Percentiles rank a stretch among this genome's conserved stretches.
Conservation (phyloP, 805 yeast genomes). For the Starmerella davenportii region DNA sequence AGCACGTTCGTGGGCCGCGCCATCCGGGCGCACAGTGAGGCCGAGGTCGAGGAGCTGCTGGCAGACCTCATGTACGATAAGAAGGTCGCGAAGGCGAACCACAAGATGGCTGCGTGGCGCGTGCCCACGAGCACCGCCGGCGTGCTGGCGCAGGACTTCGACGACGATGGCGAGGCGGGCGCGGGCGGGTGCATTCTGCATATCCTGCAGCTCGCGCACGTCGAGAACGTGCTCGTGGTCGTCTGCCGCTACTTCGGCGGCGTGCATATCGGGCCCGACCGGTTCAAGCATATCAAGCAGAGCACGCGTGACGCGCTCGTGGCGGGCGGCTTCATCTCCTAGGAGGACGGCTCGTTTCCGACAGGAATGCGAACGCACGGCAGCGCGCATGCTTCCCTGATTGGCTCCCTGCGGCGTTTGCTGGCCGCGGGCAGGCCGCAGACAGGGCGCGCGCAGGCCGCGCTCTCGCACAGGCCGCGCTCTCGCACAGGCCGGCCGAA, state of each 20-base stretch:
- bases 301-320: constrained; percentile 72
- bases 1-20: constrained; percentile 75
- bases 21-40: constrained; percentile 39
- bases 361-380: no score
- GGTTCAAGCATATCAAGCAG: constrained; percentile 78
- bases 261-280: constrained; percentile 71
- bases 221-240: constrained; percentile 67
- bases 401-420: no score
- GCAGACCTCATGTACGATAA: constrained; percentile 41
- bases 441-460: no score
- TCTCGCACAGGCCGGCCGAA: no score
- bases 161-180: constrained; percentile 94
- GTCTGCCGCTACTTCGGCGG: constrained; percentile 94
- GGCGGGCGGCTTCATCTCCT: constrained; percentile 40
- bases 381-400: no score
- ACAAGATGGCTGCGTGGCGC: constrained; percentile 79
- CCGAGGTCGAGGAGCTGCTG: constrained; percentile 42
- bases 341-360: not conserved
- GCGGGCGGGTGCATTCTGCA: constrained; percentile 82
- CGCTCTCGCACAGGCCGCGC: no score
- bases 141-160: constrained; percentile 55
- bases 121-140: constrained; percentile 35
- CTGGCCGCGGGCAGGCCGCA: no score
- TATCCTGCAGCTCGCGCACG: constrained; percentile 48
- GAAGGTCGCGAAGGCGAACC: constrained; percentile 49